A percentile compares a stretch with the other conserved stretches of the same genome.
Conservation (phyloP, 163 green algal genomes). For the Scenedesmus sp. region DNA sequence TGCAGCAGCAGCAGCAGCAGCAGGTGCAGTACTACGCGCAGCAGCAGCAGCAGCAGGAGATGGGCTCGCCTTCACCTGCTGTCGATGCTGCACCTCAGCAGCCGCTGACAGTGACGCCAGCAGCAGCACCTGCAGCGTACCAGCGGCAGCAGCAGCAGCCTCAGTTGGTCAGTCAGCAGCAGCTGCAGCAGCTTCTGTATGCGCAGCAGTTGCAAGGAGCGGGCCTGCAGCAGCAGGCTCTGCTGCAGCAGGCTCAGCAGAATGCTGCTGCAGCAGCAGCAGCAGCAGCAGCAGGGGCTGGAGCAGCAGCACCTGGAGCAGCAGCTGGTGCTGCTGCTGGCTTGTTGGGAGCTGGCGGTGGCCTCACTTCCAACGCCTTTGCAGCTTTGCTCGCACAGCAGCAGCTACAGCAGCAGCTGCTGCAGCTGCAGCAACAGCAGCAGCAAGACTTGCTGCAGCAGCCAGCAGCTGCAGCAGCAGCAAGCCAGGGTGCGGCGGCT, state of each 20-base stretch:
- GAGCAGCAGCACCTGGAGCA: not conserved
- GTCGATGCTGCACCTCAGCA: not conserved
- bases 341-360: not conserved
- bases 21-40: not conserved
- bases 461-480: not conserved
- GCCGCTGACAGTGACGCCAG: not conserved
- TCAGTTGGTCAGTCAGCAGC: not conserved
- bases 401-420: conserved; percentile 34
- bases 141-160: not conserved
- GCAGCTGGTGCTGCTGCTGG: not conserved
- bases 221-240: conserved; percentile 1
- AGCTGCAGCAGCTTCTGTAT: not conserved
- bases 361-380: not conserved
- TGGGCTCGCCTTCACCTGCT: not conserved
- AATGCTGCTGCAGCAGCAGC: not conserved
- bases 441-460: not conserved
- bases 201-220: not conserved
- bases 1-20: not conserved
- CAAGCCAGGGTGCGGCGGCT: conserved; percentile 10
- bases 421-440: conserved; percentile 19
- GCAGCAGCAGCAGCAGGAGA: conserved; percentile 10
- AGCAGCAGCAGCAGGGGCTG: not conserved
- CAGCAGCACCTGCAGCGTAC: not conserved
- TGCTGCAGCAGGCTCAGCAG: conserved; percentile 4
- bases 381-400: conserved; percentile 32